These are phyloP conservation scores for Xylariaceae sp. DNA, from an alignment of 2,329 filamentous ascomycete species.

Conservation along the genomic window DNA sequence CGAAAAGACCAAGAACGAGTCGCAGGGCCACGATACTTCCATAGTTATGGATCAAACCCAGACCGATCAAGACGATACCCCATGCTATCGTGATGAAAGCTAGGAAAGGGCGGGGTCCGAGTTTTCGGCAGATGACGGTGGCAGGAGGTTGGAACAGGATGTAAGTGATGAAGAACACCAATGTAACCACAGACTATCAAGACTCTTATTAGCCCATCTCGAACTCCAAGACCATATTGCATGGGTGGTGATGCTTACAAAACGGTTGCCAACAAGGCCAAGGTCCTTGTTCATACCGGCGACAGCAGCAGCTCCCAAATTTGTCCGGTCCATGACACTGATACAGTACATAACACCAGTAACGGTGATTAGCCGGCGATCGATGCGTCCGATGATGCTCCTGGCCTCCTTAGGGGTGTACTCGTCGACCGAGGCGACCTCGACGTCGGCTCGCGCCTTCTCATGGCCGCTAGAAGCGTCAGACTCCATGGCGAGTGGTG, in stretches of 20 bases:
- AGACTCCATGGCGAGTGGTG: conserved; percentile 21
- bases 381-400: conserved; percentile 72
- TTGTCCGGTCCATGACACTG: conserved; percentile 80
- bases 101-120: conserved; percentile 68
- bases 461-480: conserved; percentile 27
- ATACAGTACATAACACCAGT: conserved; percentile 75
- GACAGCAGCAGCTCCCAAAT: conserved; percentile 73
- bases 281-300: conserved; percentile 66
- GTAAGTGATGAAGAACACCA: conserved; percentile 79
- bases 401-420: conserved; percentile 69
- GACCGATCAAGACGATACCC: conserved; percentile 68
- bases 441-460: conserved; percentile 29
- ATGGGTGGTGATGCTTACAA: conserved; percentile 31
- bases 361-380: conserved; percentile 67
- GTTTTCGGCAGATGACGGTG: conserved; percentile 69
- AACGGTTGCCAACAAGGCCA: conserved; percentile 51
- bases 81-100: conserved; percentile 62
- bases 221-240: background rate
- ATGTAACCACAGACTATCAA: conserved; percentile 63
- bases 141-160: conserved; percentile 75
- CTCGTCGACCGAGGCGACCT: conserved; percentile 42
- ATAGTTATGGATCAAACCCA: conserved; percentile 67
- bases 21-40: conserved; percentile 60
- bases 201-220: conserved; percentile 11
- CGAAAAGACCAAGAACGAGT: conserved; percentile 67